phyloP scores from a whole-genome alignment of 2,329 filamentous ascomycete species.

The Botrytis medusae region DNA sequence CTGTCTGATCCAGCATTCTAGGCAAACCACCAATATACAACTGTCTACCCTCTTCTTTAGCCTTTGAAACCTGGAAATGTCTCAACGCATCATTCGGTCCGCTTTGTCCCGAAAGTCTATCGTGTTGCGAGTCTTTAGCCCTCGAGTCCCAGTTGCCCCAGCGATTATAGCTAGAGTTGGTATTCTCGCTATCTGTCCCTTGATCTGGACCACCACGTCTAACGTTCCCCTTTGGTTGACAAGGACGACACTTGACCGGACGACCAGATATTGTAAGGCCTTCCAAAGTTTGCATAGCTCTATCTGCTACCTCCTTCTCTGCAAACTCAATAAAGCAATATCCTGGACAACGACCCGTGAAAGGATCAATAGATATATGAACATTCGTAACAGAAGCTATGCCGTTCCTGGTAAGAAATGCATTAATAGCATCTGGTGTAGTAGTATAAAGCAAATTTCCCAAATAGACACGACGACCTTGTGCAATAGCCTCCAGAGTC shows the following conservation, averaged over 20 bases:
- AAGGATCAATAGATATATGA: conserved; percentile 1
- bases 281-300: not conserved
- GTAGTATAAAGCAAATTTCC: conserved; percentile 5
- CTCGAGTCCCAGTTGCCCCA: not conserved
- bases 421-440: not conserved
- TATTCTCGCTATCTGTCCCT: not conserved
- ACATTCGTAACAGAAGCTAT: not conserved
- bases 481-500: not conserved
- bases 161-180: not conserved
- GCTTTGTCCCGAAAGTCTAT: not conserved
- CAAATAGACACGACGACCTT: conserved; percentile 14
- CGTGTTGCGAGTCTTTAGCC: not conserved
- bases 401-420: not conserved
- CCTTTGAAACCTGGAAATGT: not conserved
- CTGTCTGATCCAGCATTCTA: conserved; percentile 11
- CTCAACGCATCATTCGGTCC: not conserved
- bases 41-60: not conserved
- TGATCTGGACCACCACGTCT: not conserved
- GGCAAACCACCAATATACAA: not conserved
- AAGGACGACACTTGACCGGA: conserved; percentile 2
- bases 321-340: conserved; percentile 15
- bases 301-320: not conserved
- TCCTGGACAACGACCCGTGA: not conserved
- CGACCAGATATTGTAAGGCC: not conserved
- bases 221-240: not conserved